Evolutionary conservation across 2,329 filamentous ascomycete genomes (phyloP).

Genomic region (Hymenoscyphus albidus): DNA sequence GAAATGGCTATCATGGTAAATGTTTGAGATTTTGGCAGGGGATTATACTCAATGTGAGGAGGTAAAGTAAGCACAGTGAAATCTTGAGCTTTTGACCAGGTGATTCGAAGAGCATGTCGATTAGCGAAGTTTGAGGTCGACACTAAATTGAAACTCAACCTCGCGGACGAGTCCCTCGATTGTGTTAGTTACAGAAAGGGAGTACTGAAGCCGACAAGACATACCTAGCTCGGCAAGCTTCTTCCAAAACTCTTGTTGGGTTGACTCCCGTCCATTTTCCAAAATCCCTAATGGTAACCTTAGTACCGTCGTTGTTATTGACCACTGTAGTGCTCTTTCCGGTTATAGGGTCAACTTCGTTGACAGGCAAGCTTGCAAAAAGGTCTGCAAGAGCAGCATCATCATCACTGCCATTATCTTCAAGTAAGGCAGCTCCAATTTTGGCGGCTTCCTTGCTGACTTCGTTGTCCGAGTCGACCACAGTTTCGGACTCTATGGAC

Average conservation of each 20-base stretch:
- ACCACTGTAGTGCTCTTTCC: slow-evolving; percentile 57
- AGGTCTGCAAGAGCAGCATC: slow-evolving; percentile 53
- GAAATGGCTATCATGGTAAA: slow-evolving; percentile 74
- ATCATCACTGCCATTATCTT: slow-evolving; percentile 48
- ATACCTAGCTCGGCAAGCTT: slow-evolving; percentile 78
- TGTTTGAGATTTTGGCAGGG: slow-evolving; percentile 49
- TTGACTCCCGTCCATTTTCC: slow-evolving; percentile 75
- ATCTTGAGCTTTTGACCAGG: slow-evolving; percentile 74
- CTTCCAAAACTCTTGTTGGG: slow-evolving; percentile 74
- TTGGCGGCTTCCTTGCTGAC: slow-evolving; percentile 54
- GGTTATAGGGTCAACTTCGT: slow-evolving; percentile 54
- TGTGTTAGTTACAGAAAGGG: not conserved
- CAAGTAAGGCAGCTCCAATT: slow-evolving; percentile 56
- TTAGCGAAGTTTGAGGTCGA: slow-evolving; percentile 73
- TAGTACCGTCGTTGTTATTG: slow-evolving; percentile 49
- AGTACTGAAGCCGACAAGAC: slow-evolving; percentile 14
- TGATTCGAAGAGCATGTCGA: slow-evolving; percentile 68
- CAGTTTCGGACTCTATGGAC: slow-evolving; percentile 25
- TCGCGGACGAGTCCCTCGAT: slow-evolving; percentile 64
- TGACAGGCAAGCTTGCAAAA: slow-evolving; percentile 58
- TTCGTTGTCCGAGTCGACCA: slow-evolving; percentile 42
- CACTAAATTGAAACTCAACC: slow-evolving; percentile 63
- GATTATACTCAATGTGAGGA: slow-evolving; percentile 31
- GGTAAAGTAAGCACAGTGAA: slow-evolving; percentile 37
- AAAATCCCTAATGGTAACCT: slow-evolving; percentile 72